A percentile compares a stretch with the other conserved stretches of the same genome.
These are phyloP conservation scores for Penicillium janthinellum DNA, from an alignment of 2,329 filamentous ascomycete species.

Conservation along the genomic window DNA sequence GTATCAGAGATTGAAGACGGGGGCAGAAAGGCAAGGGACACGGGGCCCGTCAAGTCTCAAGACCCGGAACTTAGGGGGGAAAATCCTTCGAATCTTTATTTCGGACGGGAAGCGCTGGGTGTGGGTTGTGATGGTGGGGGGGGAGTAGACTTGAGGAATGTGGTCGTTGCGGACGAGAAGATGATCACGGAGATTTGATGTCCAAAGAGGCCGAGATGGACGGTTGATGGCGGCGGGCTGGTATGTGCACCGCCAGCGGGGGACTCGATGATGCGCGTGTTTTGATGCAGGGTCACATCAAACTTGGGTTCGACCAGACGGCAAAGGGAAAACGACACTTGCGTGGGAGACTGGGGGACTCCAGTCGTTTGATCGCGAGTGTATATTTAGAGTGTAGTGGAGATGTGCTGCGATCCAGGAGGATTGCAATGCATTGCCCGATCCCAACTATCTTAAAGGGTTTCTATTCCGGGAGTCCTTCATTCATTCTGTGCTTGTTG, in stretches of 20 bases:
- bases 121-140: not conserved
- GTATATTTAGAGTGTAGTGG: not conserved
- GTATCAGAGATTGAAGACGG: not conserved
- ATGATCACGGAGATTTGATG: not conserved
- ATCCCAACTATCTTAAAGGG: no score
- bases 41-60: conserved; percentile 9
- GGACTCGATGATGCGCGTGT: conserved; percentile 24
- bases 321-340: not conserved
- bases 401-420: not conserved
- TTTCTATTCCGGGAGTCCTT: not conserved
- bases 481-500: conserved; percentile 1
- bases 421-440: no score
- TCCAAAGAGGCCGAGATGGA: conserved; percentile 9
- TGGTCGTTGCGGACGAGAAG: conserved; percentile 19
- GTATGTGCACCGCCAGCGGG: conserved; percentile 10
- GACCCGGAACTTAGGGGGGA: no score
- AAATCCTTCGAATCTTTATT: conserved; percentile 32
- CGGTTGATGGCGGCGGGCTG: not conserved
- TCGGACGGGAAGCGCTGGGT: conserved; percentile 20
- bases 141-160: conserved; percentile 20
- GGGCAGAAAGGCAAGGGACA: not conserved
- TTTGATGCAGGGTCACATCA: conserved; percentile 19
- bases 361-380: not conserved
- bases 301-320: not conserved
- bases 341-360: not conserved